Percentiles rank a stretch among this genome's conserved stretches.
These are phyloP conservation scores for Wickerhamomyces rabaulensis DNA, from an alignment of 805 yeast species.

Conservation along the genomic window DNA sequence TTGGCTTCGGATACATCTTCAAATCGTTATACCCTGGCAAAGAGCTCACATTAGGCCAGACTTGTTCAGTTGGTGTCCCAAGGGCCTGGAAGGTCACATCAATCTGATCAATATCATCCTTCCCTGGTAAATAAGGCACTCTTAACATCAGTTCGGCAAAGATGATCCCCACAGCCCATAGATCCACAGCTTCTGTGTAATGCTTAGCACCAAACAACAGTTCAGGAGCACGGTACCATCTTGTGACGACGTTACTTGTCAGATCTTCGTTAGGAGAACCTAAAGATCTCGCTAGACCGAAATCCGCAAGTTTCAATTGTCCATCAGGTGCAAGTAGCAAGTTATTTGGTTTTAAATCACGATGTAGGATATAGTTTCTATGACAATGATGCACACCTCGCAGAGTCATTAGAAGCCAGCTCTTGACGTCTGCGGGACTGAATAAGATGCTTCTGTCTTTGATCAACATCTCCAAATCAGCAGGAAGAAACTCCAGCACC, in stretches of 20 bases:
- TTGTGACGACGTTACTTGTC: constrained; percentile 91
- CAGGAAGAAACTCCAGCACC: constrained; percentile 89
- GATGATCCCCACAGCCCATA: constrained; percentile 96
- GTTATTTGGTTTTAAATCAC: constrained; percentile 93
- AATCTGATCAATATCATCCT: constrained; percentile 82
- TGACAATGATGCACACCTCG: constrained; percentile 96
- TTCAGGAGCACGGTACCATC: constrained; percentile 99
- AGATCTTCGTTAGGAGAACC: constrained; percentile 72
- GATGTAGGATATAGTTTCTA: constrained; percentile 80
- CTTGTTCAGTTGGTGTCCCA: constrained; percentile 91
- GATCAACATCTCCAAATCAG: constrained; percentile 85
- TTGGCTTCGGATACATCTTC: constrained; percentile 77
- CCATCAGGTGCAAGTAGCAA: constrained; percentile 84
- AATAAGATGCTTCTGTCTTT: constrained; percentile 75
- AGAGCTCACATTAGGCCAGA: constrained; percentile 85
- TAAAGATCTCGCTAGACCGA: constrained; percentile 86
- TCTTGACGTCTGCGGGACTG: constrained; percentile 79
- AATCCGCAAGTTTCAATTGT: constrained; percentile 90
- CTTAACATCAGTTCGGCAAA: constrained; percentile 95
- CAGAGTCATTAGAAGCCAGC: constrained; percentile 92
- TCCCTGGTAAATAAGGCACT: constrained; percentile 92
- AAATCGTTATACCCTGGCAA: constrained; percentile 73
- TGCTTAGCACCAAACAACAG: constrained; percentile 82
- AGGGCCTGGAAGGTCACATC: constrained; percentile 92
- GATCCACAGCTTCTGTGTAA: constrained; percentile 84